Evolutionary conservation across 768 basidiomycete genomes (phyloP).

Genomic region (Boletus vermiculosoides): DNA sequence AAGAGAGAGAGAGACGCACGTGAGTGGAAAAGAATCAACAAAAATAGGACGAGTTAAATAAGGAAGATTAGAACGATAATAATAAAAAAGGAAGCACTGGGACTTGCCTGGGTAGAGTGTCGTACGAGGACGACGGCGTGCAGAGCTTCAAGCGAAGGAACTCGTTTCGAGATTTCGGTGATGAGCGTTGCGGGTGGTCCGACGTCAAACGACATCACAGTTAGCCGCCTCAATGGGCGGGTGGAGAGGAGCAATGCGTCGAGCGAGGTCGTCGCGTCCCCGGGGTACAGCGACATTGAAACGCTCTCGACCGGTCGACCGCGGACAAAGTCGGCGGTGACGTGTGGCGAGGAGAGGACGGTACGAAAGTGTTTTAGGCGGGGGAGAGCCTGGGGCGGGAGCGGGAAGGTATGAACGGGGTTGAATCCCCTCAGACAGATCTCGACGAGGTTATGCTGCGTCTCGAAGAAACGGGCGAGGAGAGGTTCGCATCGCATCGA

Average conservation of each 20-base stretch:
- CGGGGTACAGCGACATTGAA: conserved; percentile 52
- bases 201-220: conserved; percentile 58
- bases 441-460: conserved; percentile 47
- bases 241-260: conserved; percentile 42
- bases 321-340: conserved; percentile 45
- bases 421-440: conserved; percentile 56
- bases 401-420: conserved; percentile 31
- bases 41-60: neutral
- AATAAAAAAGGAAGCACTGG: neutral
- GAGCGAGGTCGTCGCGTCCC: conserved; percentile 40
- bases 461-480: conserved; percentile 51
- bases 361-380: conserved; percentile 50
- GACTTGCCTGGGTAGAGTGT: conserved; percentile 46
- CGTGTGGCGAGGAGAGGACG: conserved; percentile 47
- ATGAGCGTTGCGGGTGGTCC: conserved; percentile 45
- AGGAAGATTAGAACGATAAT: too few relatives aligned
- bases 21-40: neutral
- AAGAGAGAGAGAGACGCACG: neutral
- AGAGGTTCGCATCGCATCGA: conserved; percentile 52
- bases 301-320: conserved; percentile 50
- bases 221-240: conserved; percentile 46
- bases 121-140: conserved; percentile 58
- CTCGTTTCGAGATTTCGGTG: conserved; percentile 44
- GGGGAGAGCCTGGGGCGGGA: conserved; percentile 46
- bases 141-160: conserved; percentile 55